These are phyloP conservation scores for Coemansia aciculifera DNA, from an alignment of 192 early-diverging fungal genomes.

Conservation along the genomic window DNA sequence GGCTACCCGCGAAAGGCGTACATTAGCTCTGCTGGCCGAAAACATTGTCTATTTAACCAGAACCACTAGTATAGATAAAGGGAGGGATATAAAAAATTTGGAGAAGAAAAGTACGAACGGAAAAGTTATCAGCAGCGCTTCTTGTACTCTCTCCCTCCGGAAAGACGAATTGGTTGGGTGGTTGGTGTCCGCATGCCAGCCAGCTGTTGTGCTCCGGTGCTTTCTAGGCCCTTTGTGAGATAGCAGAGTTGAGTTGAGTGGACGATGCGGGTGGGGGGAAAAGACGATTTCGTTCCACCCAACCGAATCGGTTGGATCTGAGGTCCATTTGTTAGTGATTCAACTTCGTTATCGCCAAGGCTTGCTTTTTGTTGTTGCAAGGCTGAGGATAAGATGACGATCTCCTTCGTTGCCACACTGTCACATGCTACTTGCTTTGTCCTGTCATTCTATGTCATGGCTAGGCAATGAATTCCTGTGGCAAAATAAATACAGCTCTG, in stretches of 20 bases:
- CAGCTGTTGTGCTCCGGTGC: not conserved
- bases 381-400: not conserved
- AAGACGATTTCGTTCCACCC: not conserved
- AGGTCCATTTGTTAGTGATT: not conserved
- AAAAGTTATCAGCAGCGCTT: constrained; percentile 1
- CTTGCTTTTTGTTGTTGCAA: not conserved
- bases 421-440: not conserved
- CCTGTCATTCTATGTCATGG: not conserved
- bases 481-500: not conserved
- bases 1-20: constrained; percentile 27
- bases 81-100: not conserved
- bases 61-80: too few relatives aligned
- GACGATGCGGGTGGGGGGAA: not conserved
- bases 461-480: not conserved
- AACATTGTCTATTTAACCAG: constrained; percentile 35
- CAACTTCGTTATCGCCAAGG: not conserved
- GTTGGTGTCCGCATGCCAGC: constrained; percentile 1
- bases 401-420: not conserved
- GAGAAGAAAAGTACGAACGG: not conserved
- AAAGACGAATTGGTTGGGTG: not conserved
- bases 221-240: constrained; percentile 8
- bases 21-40: constrained; percentile 13
- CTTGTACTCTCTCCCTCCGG: not conserved
- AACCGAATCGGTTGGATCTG: not conserved
- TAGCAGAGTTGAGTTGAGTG: constrained; percentile 2